A percentile compares a stretch with the other conserved stretches of the same genome.
These are phyloP conservation scores for Fusarium verticillioides DNA, from an alignment of 2,329 filamentous ascomycete genomes.

Conservation along the genomic window DNA sequence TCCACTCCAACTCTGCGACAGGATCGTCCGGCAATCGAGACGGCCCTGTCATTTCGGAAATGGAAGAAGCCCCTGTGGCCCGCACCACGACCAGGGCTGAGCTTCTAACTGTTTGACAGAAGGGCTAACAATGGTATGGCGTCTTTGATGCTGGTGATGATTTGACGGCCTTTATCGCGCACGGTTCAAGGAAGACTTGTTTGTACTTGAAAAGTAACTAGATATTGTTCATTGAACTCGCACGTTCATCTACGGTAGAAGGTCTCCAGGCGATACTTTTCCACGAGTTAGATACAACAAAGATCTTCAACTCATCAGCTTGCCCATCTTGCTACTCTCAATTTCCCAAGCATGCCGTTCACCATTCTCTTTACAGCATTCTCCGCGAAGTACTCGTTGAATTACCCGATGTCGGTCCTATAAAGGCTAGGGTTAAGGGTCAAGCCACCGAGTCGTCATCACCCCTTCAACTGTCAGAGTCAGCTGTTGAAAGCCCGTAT, in stretches of 20 bases:
- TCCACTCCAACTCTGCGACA: conserved; percentile 13
- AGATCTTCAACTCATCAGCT: background rate
- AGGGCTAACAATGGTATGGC: conserved; percentile 4
- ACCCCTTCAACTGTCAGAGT: background rate
- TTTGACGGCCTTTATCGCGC: conserved; percentile 5
- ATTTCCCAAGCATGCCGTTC: background rate
- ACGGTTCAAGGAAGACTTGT: background rate
- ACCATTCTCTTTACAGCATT: conserved; percentile 7
- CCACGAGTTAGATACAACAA: background rate
- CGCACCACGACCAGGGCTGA: conserved; percentile 14
- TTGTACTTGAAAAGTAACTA: background rate
- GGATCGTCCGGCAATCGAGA: conserved; percentile 39
- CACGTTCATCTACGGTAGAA: background rate
- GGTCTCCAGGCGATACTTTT: background rate
- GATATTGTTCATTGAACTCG: background rate
- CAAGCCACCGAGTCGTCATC: conserved; percentile 20
- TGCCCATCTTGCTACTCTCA: background rate
- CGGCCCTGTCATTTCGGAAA: conserved; percentile 43
- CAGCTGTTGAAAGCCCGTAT: background rate
- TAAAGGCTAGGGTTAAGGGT: conserved; percentile 1
- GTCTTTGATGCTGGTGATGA: background rate
- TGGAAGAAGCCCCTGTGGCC: conserved; percentile 19
- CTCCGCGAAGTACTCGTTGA: background rate
- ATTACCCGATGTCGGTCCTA: conserved; percentile 6
- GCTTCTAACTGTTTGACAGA: background rate